Evolutionary conservation across 306 rosid species (phyloP).

Genomic region (Citrullus mucosospermus): DNA sequence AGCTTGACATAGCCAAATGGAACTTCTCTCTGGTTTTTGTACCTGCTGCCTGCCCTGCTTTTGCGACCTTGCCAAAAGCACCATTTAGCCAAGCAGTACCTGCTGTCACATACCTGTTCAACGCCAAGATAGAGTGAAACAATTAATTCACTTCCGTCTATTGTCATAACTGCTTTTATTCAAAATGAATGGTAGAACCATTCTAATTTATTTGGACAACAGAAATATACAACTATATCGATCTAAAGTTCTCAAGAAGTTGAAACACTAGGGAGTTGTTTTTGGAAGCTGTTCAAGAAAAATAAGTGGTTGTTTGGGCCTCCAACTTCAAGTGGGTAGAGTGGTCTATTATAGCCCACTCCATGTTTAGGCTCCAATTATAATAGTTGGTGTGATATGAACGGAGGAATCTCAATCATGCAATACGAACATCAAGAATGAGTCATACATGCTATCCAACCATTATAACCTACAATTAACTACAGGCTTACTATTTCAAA

Average conservation of each 20-base stretch:
- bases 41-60: slow-evolving; percentile 76
- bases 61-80: slow-evolving; percentile 77
- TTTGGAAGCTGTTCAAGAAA: background rate
- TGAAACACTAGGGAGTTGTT: background rate
- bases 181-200: background rate
- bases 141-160: background rate
- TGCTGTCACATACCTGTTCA: slow-evolving; percentile 64
- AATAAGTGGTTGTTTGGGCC: too few relatives aligned
- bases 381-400: too few relatives aligned
- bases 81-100: slow-evolving; percentile 87
- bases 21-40: slow-evolving; percentile 85
- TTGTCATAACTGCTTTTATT: background rate
- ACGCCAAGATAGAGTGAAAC: background rate
- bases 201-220: background rate
- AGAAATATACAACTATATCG: background rate
- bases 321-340: too few relatives aligned
- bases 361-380: too few relatives aligned
- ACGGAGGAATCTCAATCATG: too few relatives aligned
- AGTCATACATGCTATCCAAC: too few relatives aligned
- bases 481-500: too few relatives aligned
- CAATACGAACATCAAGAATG: too few relatives aligned
- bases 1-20: slow-evolving; percentile 65
- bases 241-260: background rate
- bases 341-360: too few relatives aligned
- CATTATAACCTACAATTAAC: too few relatives aligned